Evolutionary conservation across 2,329 filamentous ascomycete species (phyloP).

Genomic region (Colletotrichum lupini): DNA sequence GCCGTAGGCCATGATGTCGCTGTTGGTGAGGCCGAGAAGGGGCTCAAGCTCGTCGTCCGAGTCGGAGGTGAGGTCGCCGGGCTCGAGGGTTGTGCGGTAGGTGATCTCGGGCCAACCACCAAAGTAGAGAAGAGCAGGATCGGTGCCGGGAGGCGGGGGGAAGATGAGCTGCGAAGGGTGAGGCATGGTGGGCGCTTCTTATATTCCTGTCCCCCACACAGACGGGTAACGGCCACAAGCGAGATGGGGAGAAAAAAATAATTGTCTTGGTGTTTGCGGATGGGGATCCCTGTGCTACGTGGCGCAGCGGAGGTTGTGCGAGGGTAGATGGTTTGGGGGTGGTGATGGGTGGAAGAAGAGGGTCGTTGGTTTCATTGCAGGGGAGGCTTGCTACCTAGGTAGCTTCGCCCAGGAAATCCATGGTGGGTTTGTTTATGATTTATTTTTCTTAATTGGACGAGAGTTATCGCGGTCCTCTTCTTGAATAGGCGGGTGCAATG

Average conservation of each 20-base stretch:
- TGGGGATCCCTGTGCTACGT: background rate
- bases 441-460: background rate
- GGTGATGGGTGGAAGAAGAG: background rate
- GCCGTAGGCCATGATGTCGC: background rate
- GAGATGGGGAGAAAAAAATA: background rate
- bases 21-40: background rate
- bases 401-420: background rate
- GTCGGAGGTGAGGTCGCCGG: background rate
- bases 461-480: background rate
- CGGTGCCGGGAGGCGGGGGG: constrained; percentile 7
- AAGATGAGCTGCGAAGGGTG: background rate
- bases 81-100: background rate
- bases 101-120: background rate
- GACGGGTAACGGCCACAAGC: background rate
- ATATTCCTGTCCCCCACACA: background rate
- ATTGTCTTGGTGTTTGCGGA: background rate
- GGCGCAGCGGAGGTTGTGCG: background rate
- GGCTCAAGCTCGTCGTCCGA: background rate
- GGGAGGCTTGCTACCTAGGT: background rate
- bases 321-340: background rate
- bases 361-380: background rate
- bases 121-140: background rate
- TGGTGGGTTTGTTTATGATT: background rate
- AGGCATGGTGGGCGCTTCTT: background rate
- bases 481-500: background rate